Evolutionary conservation across 129 eudicot species (phyloP).

Genomic region (Arctium minus): DNA sequence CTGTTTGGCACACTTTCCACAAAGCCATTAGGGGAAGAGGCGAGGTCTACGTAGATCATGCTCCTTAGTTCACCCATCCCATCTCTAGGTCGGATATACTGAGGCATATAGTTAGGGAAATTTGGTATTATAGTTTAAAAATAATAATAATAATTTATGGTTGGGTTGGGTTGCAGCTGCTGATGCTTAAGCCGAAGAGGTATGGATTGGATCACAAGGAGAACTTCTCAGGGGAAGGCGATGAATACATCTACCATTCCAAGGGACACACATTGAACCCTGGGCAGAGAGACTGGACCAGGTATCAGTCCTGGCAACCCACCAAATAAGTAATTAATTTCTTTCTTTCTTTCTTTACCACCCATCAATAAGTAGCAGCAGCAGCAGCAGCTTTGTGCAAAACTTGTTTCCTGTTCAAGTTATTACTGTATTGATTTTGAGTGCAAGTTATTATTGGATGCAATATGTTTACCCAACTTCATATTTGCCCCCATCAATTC

Average conservation of each 20-base stretch:
- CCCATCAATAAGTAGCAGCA: neutral
- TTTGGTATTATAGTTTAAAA: too few species aligned
- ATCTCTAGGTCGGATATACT: too few species aligned
- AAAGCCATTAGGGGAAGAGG: too few species aligned
- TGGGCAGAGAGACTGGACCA: conserved; percentile 97
- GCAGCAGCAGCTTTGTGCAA: neutral
- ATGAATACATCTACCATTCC: conserved; percentile 87
- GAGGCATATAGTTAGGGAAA: too few species aligned
- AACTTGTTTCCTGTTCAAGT: neutral
- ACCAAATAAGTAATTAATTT: conserved; percentile 28
- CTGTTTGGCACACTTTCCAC: too few species aligned
- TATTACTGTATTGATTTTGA: too few species aligned
- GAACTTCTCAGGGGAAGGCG: conserved; percentile 94
- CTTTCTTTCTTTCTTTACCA: neutral
- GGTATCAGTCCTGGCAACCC: conserved; percentile 93
- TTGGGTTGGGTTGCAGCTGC: conserved; percentile 49
- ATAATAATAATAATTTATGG: neutral
- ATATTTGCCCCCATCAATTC: too few species aligned
- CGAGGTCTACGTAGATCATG: too few species aligned
- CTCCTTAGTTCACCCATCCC: too few species aligned
- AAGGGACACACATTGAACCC: conserved; percentile 90
- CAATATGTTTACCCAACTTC: too few species aligned
- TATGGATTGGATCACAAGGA: conserved; percentile 93
- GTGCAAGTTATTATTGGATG: too few species aligned
- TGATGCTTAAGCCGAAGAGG: conserved; percentile 82